Percentiles rank a stretch among this genome's conserved stretches.
These are phyloP conservation scores for Myrica gale DNA, from an alignment of 306 rosid genomes.

Conservation along the genomic window DNA sequence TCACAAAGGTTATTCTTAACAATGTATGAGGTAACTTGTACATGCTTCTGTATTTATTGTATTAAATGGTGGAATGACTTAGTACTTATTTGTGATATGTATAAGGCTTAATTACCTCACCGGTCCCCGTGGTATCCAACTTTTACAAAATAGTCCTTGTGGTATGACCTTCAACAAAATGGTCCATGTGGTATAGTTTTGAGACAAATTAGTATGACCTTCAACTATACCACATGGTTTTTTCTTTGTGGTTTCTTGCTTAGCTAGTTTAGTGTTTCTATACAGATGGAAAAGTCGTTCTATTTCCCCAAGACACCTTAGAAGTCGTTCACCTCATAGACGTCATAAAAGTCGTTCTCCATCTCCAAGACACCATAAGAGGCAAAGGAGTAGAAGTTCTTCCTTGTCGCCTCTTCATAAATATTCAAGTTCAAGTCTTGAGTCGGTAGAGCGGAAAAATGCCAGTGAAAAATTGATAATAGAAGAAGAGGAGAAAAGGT, in stretches of 20 bases:
- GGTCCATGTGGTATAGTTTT: no score
- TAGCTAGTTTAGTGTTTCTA: slow-evolving; percentile 35
- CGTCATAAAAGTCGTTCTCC: slow-evolving; percentile 44
- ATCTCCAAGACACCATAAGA: slow-evolving; percentile 57
- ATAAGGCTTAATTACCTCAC: no score
- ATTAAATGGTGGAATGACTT: slow-evolving; percentile 60
- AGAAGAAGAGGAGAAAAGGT: slow-evolving; percentile 94
- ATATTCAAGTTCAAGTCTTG: slow-evolving; percentile 78
- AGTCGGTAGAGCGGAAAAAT: slow-evolving; percentile 67
- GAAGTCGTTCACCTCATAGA: slow-evolving; percentile 55
- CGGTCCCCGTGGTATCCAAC: no score
- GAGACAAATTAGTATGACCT: no score
- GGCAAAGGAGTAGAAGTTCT: slow-evolving; percentile 76
- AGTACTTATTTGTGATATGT: slow-evolving; percentile 27
- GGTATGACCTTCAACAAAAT: no score
- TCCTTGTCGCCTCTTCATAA: slow-evolving; percentile 69
- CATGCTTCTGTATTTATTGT: slow-evolving; percentile 51
- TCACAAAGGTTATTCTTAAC: slow-evolving; percentile 84
- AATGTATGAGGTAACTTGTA: slow-evolving; percentile 94
- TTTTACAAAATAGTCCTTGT: no score
- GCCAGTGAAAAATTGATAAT: slow-evolving; percentile 70
- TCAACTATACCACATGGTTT: no score
- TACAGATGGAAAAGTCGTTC: slow-evolving; percentile 87
- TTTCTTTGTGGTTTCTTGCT: slow-evolving; percentile 34
- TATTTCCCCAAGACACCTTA: slow-evolving; percentile 48